Evolutionary conservation across 2,329 filamentous ascomycete genomes (phyloP).

Genomic region (Rugonectria rugulosa): DNA sequence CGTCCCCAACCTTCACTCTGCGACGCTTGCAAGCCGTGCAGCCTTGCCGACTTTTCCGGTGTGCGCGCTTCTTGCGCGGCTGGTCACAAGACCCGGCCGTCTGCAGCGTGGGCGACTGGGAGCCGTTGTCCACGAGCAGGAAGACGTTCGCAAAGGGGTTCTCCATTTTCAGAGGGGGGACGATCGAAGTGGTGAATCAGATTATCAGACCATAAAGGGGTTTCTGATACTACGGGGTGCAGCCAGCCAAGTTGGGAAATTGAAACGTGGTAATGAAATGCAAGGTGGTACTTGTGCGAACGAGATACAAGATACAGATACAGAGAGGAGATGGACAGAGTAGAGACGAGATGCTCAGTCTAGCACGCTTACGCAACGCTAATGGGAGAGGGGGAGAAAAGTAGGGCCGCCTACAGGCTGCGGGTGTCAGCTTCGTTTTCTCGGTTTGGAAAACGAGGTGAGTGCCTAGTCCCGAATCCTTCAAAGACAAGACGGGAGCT

Average conservation of each 20-base stretch:
- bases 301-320: too few species aligned
- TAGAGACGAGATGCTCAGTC: too few species aligned
- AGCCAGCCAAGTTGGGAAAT: too few species aligned
- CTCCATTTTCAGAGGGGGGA: too few species aligned
- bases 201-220: too few species aligned
- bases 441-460: slow-evolving; percentile 1
- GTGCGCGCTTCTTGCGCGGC: slow-evolving; percentile 4
- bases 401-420: background rate
- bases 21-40: slow-evolving; percentile 5
- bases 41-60: slow-evolving; percentile 11
- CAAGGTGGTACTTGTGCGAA: too few species aligned
- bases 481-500: too few species aligned
- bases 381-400: background rate
- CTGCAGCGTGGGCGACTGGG: background rate
- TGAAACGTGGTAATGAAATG: too few species aligned
- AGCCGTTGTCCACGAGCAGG: background rate
- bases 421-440: background rate
- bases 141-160: slow-evolving; percentile 1
- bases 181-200: too few species aligned
- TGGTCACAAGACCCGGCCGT: background rate
- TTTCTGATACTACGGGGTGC: too few species aligned
- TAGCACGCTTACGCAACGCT: too few species aligned
- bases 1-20: slow-evolving; percentile 11
- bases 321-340: too few species aligned
- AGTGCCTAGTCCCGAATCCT: background rate